Evolutionary conservation across 495 filamentous ascomycete species (phyloP).

Genomic region (Daldinia loculata): DNA sequence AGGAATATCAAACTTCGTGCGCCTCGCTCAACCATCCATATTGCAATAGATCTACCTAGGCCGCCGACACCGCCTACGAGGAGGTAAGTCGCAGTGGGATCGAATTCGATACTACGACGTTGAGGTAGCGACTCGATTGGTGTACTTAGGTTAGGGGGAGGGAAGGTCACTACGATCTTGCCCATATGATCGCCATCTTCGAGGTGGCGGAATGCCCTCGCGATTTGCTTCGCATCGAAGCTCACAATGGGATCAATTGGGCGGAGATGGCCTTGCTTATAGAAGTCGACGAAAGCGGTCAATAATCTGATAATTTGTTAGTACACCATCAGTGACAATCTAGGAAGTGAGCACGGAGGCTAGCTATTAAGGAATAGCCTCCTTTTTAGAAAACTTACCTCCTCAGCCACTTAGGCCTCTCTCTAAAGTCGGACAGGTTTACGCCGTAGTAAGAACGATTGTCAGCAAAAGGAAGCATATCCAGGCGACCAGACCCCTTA

Average conservation of each 20-base stretch:
- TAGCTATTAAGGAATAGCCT: background rate
- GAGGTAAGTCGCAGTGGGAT: slow-evolving; percentile 55
- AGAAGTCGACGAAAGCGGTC: background rate
- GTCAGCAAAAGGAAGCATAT: slow-evolving; percentile 44
- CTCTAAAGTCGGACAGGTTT: slow-evolving; percentile 45
- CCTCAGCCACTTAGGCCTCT: slow-evolving; percentile 39
- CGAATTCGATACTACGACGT: slow-evolving; percentile 31
- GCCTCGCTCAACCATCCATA: slow-evolving; percentile 59
- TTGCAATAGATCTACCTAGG: slow-evolving; percentile 60
- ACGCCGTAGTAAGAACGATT: slow-evolving; percentile 50
- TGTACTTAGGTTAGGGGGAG: slow-evolving; percentile 34
- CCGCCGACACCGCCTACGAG: slow-evolving; percentile 65
- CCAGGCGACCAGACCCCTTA: slow-evolving; percentile 44
- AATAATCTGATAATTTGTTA: background rate
- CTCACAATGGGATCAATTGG: slow-evolving; percentile 19
- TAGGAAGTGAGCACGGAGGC: background rate
- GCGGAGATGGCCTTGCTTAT: background rate
- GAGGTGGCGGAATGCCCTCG: slow-evolving; percentile 54
- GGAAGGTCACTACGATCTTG: slow-evolving; percentile 62
- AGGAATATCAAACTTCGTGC: slow-evolving; percentile 53
- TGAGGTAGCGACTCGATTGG: slow-evolving; percentile 23
- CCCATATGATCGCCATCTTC: slow-evolving; percentile 59
- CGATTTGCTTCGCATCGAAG: slow-evolving; percentile 50
- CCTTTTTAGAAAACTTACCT: slow-evolving; percentile 7
- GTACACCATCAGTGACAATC: background rate